These are phyloP conservation scores for Quambalaria eucalypti DNA, from an alignment of 1,284 basidiomycete genomes.

Conservation along the genomic window DNA sequence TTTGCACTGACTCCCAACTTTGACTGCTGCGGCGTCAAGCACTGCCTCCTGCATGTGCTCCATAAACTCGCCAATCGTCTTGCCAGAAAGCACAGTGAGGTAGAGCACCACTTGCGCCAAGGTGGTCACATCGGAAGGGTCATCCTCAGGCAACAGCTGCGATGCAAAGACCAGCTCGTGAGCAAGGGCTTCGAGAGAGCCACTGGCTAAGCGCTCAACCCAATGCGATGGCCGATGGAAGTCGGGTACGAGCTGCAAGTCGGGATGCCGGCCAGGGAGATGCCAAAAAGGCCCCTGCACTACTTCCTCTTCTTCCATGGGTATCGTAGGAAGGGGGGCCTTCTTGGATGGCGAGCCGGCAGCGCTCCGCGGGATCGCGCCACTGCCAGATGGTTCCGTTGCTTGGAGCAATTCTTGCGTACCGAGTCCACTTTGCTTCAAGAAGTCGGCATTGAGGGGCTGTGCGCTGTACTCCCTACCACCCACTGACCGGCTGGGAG, in stretches of 20 bases:
- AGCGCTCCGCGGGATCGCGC: background rate
- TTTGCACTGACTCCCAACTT: background rate
- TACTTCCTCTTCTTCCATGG: background rate
- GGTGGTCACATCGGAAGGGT: background rate
- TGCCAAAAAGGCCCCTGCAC: slow-evolving; percentile 15
- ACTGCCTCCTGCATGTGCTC: background rate
- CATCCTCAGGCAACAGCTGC: slow-evolving; percentile 10
- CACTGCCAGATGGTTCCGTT: slow-evolving; percentile 1
- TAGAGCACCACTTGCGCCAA: background rate
- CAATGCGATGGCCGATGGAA: slow-evolving; percentile 20
- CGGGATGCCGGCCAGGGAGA: slow-evolving; percentile 21
- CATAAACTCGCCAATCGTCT: background rate
- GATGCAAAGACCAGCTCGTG: slow-evolving; percentile 41
- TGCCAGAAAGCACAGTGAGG: background rate
- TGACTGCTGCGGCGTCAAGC: background rate
- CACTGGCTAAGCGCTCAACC: slow-evolving; percentile 27
- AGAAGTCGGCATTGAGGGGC: slow-evolving; percentile 17
- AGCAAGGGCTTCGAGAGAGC: slow-evolving; percentile 28
- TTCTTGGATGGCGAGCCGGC: background rate
- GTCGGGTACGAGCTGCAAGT: slow-evolving; percentile 18
- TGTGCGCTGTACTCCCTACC: background rate
- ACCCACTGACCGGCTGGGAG: background rate
- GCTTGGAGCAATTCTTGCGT: slow-evolving; percentile 28
- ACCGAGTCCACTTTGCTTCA: slow-evolving; percentile 26
- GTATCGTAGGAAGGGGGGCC: slow-evolving; percentile 12